Conservation (phyloP, 169 alveolate species). For the Babesia microti region DNA sequence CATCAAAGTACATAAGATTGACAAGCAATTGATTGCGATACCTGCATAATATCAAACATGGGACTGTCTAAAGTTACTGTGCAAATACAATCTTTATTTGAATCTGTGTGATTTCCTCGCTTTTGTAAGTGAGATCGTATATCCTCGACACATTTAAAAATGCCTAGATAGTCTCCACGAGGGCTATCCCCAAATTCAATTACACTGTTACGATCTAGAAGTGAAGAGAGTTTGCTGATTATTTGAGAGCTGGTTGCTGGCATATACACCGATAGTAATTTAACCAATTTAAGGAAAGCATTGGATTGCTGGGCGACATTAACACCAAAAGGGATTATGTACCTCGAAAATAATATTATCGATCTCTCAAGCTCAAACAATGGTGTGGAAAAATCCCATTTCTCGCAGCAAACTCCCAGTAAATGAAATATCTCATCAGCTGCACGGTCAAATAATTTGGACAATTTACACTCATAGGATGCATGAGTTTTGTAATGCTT, state of each 20-base stretch:
- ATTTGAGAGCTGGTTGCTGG: constrained; percentile 5
- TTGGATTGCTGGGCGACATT: no score
- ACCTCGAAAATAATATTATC: constrained; percentile 10
- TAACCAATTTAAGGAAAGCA: not conserved
- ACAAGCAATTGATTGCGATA: no score
- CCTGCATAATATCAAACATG: no score
- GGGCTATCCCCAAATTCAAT: not conserved
- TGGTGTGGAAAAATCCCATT: constrained; percentile 9
- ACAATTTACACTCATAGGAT: not conserved
- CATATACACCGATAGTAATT: constrained; percentile 1
- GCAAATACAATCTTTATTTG: no score
- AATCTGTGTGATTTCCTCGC: no score
- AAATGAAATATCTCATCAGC: not conserved
- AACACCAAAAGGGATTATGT: constrained; percentile 14
- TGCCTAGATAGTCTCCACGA: no score
- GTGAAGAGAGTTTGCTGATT: constrained; percentile 1
- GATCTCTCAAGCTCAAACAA: constrained; percentile 14
- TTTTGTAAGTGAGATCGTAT: constrained; percentile 30
- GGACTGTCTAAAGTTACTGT: no score
- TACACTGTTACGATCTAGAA: not conserved
- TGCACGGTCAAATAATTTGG: constrained; percentile 1
- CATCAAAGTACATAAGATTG: no score
- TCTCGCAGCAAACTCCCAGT: constrained; percentile 3
- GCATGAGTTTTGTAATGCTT: not conserved
- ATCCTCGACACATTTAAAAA: not conserved